phyloP scores from a whole-genome alignment of 257 asterid genomes.

The Plectranthus barbatus region DNA sequence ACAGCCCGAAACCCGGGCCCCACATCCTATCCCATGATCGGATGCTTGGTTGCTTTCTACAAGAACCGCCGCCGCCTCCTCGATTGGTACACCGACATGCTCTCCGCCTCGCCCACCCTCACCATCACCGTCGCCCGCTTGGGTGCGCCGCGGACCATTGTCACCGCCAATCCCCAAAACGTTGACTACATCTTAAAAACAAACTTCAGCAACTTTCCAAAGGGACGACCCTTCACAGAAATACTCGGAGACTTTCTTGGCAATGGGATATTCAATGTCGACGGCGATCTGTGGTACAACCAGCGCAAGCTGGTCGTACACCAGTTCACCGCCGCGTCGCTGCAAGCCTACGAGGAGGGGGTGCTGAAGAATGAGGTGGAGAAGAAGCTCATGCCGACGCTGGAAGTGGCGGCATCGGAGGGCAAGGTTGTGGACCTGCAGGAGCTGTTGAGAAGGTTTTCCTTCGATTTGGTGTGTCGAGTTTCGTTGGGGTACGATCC shows the following conservation, averaged over 20 bases:
- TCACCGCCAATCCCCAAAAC: slow-evolving; percentile 54
- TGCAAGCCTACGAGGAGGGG: slow-evolving; percentile 24
- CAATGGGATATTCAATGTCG: slow-evolving; percentile 53
- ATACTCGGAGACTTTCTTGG: slow-evolving; percentile 55
- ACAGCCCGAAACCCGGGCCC: slow-evolving; percentile 21
- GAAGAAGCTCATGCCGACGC: slow-evolving; percentile 36
- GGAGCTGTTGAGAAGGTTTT: slow-evolving; percentile 45
- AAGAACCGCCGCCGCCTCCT: slow-evolving; percentile 44
- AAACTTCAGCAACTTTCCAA: slow-evolving; percentile 45
- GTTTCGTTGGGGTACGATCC: slow-evolving; percentile 57
- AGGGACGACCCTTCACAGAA: slow-evolving; percentile 47
- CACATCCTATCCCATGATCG: slow-evolving; percentile 40
- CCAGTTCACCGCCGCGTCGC: slow-evolving; percentile 28
- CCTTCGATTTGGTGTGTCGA: slow-evolving; percentile 49
- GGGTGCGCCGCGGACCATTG: slow-evolving; percentile 46
- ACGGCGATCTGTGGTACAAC: slow-evolving; percentile 42
- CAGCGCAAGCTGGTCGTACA: slow-evolving; percentile 42
- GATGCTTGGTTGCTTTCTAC: slow-evolving; percentile 55
- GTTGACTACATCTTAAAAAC: slow-evolving; percentile 45
- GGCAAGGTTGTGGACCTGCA: slow-evolving; percentile 42
- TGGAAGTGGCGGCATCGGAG: slow-evolving; percentile 24
- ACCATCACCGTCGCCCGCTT: slow-evolving; percentile 41
- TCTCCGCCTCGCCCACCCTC: slow-evolving; percentile 35
- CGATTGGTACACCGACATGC: slow-evolving; percentile 69
- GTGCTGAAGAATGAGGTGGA: slow-evolving; percentile 27